Conservation (phyloP, 1,139 yeast species). For the Diutina catenulata region DNA sequence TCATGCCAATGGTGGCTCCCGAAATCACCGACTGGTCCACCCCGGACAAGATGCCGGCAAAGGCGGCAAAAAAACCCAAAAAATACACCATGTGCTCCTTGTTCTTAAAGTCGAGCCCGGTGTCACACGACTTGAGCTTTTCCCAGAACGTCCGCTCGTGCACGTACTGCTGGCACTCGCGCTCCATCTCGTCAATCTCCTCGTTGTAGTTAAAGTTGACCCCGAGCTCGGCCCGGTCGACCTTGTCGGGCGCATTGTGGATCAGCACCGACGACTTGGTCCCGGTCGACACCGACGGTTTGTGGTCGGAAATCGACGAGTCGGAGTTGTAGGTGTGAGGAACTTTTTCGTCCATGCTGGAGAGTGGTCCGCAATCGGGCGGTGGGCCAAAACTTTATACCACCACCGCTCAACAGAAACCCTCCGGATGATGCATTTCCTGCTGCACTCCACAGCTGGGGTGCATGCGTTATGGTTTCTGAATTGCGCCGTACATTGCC, state of each 20-base stretch:
- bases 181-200: conserved; percentile 17
- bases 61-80: conserved; percentile 40
- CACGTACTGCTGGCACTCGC: conserved; percentile 12
- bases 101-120: conserved; percentile 24
- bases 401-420: too few relatives aligned
- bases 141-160: conserved; percentile 13
- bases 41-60: conserved; percentile 51
- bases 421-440: too few relatives aligned
- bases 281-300: too few relatives aligned
- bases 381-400: too few relatives aligned
- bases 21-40: conserved; percentile 44
- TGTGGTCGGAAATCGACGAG: too few relatives aligned
- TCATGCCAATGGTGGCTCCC: conserved; percentile 45
- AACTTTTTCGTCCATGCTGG: too few relatives aligned
- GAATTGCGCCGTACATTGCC: too few relatives aligned
- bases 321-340: too few relatives aligned
- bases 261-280: too few relatives aligned
- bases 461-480: too few relatives aligned
- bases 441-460: too few relatives aligned
- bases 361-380: too few relatives aligned
- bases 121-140: conserved; percentile 15
- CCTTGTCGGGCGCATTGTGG: conserved; percentile 8
- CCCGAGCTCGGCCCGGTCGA: conserved; percentile 9
- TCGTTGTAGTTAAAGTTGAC: conserved; percentile 15
- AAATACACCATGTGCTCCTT: conserved; percentile 33